Evolutionary conservation across 1,284 basidiomycete genomes (phyloP).

Genomic region (Ganoderma resinaceum): DNA sequence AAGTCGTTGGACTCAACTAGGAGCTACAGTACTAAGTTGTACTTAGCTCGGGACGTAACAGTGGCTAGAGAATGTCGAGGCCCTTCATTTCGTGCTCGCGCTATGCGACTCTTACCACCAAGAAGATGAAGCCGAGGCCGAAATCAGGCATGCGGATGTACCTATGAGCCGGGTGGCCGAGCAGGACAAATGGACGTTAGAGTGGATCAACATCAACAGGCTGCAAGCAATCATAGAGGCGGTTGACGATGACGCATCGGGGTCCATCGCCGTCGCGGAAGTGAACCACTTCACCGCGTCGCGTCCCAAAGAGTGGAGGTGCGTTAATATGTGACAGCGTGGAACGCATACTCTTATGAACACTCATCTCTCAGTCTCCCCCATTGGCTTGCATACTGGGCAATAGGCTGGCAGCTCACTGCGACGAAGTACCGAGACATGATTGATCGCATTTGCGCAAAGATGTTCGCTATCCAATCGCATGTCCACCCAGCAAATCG

Average conservation of each 20-base stretch:
- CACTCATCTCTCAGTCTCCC: slow-evolving; percentile 17
- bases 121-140: slow-evolving; percentile 37
- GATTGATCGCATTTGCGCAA: slow-evolving; percentile 24
- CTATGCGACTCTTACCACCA: slow-evolving; percentile 44
- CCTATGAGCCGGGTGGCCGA: not conserved
- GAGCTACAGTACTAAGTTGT: too few relatives aligned
- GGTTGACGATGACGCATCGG: slow-evolving; percentile 53
- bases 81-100: slow-evolving; percentile 44
- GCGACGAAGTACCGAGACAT: slow-evolving; percentile 21
- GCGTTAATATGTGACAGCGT: not conserved
- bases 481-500: slow-evolving; percentile 24
- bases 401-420: slow-evolving; percentile 32
- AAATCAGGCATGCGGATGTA: too few relatives aligned
- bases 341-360: too few relatives aligned
- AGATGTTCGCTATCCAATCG: slow-evolving; percentile 9
- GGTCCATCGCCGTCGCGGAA: too few relatives aligned
- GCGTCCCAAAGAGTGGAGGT: slow-evolving; percentile 26
- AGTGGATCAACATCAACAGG: slow-evolving; percentile 48
- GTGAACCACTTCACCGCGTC: slow-evolving; percentile 24
- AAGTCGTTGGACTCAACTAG: too few relatives aligned
- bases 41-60: too few relatives aligned
- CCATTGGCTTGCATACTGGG: slow-evolving; percentile 34
- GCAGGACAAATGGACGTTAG: slow-evolving; percentile 48
- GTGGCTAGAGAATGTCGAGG: slow-evolving; percentile 45
- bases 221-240: slow-evolving; percentile 54